These are phyloP conservation scores for Kodamaea fukazawae DNA, from an alignment of 805 yeast genomes.

Conservation along the genomic window DNA sequence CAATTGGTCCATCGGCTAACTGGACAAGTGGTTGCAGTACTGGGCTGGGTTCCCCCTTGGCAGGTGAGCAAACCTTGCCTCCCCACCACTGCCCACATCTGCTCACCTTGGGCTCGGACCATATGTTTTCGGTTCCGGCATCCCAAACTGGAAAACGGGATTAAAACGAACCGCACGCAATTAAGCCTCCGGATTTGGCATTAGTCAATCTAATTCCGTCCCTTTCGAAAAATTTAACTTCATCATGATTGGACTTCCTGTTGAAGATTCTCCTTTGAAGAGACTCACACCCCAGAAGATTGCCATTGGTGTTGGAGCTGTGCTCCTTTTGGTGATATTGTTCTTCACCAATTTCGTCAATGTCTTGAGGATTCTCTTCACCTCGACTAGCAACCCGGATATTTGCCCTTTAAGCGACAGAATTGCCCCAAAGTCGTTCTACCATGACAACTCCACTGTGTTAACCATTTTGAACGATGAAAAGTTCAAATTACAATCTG, in stretches of 20 bases:
- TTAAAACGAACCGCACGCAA: no score
- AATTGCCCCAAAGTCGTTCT: constrained; percentile 26
- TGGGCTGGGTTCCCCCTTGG: no score
- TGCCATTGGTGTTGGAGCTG: constrained; percentile 11
- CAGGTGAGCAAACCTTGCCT: no score
- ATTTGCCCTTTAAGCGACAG: constrained; percentile 26
- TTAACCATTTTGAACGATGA: constrained; percentile 24
- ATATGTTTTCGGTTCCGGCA: no score
- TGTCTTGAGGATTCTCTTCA: constrained; percentile 16
- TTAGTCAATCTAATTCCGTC: no score
- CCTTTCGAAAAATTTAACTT: no score
- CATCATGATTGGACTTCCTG: constrained; percentile 13
- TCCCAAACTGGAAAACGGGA: no score
- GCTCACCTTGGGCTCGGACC: no score
- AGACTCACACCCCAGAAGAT: constrained; percentile 5
- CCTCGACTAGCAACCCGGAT: constrained; percentile 13
- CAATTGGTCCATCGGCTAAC: no score
- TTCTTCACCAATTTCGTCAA: constrained; percentile 18
- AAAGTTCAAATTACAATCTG: constrained; percentile 32
- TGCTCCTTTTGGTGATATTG: constrained; percentile 13
- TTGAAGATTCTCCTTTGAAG: constrained; percentile 9
- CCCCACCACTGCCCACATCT: no score
- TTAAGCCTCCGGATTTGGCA: no score
- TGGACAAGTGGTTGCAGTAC: no score
- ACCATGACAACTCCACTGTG: constrained; percentile 31